Evolutionary conservation across 179 eudicot species (phyloP).

Genomic region (Pouteria campechiana): DNA sequence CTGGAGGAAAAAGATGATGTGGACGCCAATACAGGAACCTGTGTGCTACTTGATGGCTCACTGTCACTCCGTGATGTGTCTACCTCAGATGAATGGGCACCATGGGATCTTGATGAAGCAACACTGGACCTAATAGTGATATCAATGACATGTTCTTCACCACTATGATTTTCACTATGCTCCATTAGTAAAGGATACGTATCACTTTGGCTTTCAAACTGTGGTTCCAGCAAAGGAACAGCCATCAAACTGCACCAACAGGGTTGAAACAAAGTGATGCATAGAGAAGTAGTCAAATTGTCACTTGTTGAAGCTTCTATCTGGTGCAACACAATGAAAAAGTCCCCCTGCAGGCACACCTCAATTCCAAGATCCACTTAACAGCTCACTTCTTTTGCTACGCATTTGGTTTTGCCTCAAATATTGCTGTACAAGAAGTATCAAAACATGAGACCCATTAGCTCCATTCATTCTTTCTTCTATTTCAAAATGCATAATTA

Average conservation of each 20-base stretch:
- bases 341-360: no score
- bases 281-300: no score
- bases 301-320: no score
- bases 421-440: no score
- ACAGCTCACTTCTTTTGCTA: no score
- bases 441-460: no score
- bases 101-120: conserved; percentile 32
- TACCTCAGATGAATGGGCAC: conserved; percentile 15
- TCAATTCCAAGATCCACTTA: no score
- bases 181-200: conserved; percentile 68
- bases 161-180: conserved; percentile 21
- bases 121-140: conserved; percentile 41
- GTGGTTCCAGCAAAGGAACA: conserved; percentile 33
- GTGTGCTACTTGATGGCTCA: conserved; percentile 25
- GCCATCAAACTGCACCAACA: conserved; percentile 32
- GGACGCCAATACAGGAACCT: conserved; percentile 16
- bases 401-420: no score
- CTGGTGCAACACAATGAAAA: no score
- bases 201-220: conserved; percentile 37
- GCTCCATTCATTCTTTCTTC: no score
- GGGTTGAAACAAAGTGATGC: no score
- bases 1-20: conserved; percentile 24
- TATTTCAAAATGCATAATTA: no score
- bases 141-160: conserved; percentile 50
- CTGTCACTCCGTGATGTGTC: conserved; percentile 20